phyloP scores from a whole-genome alignment of 148 eudicot species.

The Cornus controversa region DNA sequence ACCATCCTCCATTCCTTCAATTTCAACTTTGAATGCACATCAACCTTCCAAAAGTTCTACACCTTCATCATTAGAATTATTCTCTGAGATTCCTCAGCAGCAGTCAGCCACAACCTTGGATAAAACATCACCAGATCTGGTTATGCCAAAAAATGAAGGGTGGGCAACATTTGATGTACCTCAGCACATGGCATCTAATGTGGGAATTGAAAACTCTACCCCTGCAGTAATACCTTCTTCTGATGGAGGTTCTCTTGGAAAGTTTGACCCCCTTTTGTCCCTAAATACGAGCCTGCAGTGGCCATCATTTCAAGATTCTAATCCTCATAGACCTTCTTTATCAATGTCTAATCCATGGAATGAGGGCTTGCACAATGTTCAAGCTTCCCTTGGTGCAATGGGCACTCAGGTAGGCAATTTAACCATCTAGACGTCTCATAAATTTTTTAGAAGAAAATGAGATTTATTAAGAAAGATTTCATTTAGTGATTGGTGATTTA shows the following conservation, averaged over 20 bases:
- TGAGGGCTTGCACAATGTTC: conserved; percentile 34
- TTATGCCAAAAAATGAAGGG: conserved; percentile 49
- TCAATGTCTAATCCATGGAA: conserved; percentile 44
- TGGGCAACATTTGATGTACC: conserved; percentile 91
- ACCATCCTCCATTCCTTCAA: conserved; percentile 37
- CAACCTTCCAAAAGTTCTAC: conserved; percentile 30
- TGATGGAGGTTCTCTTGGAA: conserved; percentile 24
- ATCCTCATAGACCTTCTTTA: conserved; percentile 28
- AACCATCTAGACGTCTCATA: not conserved
- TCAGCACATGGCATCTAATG: conserved; percentile 27
- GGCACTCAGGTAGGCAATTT: conserved; percentile 46
- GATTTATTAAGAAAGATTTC: not conserved
- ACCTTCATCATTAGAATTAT: conserved; percentile 35
- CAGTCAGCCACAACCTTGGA: conserved; percentile 25
- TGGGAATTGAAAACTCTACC: conserved; percentile 23
- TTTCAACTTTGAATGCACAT: conserved; percentile 26
- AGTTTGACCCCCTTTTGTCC: conserved; percentile 19
- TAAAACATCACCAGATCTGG: conserved; percentile 29
- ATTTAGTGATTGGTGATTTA: conserved; percentile 1
- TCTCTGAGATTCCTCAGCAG: conserved; percentile 35
- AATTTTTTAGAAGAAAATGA: not conserved
- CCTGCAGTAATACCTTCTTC: conserved; percentile 27
- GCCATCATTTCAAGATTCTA: conserved; percentile 37
- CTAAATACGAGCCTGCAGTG: conserved; percentile 35
- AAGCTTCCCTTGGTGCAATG: conserved; percentile 23